phyloP scores from a whole-genome alignment of 306 rosid genomes.

The Geum urbanum region DNA sequence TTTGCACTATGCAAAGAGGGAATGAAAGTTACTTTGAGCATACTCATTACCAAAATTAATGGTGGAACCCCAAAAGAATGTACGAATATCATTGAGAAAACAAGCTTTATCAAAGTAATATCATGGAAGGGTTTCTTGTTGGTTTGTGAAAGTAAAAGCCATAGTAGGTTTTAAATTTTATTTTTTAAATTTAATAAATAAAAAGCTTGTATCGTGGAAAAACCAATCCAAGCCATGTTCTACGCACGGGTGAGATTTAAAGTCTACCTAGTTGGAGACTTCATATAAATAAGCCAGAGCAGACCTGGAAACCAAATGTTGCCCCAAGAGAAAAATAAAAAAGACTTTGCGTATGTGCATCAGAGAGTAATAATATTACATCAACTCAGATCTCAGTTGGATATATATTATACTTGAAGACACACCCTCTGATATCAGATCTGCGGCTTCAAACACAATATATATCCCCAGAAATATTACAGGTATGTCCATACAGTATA shows the following conservation, averaged over 20 bases:
- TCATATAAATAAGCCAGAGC: constrained; percentile 27
- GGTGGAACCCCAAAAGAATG: neutral
- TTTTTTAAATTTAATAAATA: neutral
- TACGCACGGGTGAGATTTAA: constrained; percentile 54
- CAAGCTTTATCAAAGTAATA: neutral
- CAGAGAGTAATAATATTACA: constrained; percentile 1
- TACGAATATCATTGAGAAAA: neutral
- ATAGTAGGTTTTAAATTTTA: neutral
- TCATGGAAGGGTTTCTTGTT: neutral
- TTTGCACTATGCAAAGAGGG: neutral
- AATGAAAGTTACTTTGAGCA: neutral
- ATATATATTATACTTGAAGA: neutral
- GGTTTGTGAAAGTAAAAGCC: neutral
- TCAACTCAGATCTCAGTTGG: neutral
- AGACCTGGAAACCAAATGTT: constrained; percentile 7
- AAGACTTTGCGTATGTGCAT: neutral
- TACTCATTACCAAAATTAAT: neutral
- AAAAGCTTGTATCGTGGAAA: neutral
- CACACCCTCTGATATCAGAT: constrained; percentile 7
- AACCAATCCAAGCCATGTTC: constrained; percentile 41
- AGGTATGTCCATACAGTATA: constrained; percentile 2
- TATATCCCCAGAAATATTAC: neutral
- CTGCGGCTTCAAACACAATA: neutral
- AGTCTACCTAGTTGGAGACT: constrained; percentile 30
- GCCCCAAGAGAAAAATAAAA: neutral